A percentile compares a stretch with the other conserved stretches of the same genome.
Conservation (phyloP, 495 filamentous ascomycete genomes). For the Podospora bellae-mahoneyi region DNA sequence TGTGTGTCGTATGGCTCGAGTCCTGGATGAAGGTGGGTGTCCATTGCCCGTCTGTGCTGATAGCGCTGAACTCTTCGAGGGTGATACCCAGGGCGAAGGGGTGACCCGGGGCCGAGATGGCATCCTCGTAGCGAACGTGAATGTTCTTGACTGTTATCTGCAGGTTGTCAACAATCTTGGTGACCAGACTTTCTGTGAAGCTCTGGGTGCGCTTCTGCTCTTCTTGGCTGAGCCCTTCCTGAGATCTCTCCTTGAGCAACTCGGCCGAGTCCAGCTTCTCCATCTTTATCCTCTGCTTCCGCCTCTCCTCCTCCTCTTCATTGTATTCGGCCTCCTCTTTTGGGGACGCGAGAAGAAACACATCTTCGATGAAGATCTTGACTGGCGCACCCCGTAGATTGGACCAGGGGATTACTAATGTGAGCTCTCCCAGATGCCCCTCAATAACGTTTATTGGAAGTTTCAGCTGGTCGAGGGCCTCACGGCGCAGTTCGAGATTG, state of each 20-base stretch:
- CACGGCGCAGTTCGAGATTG: constrained; percentile 84
- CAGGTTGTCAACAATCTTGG: constrained; percentile 95
- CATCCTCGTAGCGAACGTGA: constrained; percentile 94
- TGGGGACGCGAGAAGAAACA: constrained; percentile 88
- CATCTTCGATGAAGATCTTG: constrained; percentile 92
- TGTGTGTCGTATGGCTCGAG: constrained; percentile 76
- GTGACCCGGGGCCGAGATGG: constrained; percentile 90
- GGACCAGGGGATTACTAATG: constrained; percentile 91
- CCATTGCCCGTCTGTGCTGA: constrained; percentile 93
- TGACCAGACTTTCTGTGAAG: constrained; percentile 90
- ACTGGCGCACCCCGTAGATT: constrained; percentile 92
- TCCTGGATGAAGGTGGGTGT: constrained; percentile 91
- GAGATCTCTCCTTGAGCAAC: constrained; percentile 80
- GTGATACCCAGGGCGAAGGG: constrained; percentile 91
- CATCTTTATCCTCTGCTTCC: constrained; percentile 86
- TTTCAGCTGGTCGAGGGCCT: constrained; percentile 93
- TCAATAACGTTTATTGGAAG: constrained; percentile 94
- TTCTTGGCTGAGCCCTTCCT: constrained; percentile 90
- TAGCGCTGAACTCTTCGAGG: constrained; percentile 89
- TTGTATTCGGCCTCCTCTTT: constrained; percentile 93
- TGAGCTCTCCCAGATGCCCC: constrained; percentile 87
- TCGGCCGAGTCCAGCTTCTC: constrained; percentile 96
- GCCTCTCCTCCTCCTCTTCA: constrained; percentile 80
- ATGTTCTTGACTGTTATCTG: constrained; percentile 98
- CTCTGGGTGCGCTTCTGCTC: constrained; percentile 95